Percentiles rank a stretch among this genome's conserved stretches.
Conservation (phyloP, 176 grass and related monocot species). For the Rhipidocladum racemiflorum region DNA sequence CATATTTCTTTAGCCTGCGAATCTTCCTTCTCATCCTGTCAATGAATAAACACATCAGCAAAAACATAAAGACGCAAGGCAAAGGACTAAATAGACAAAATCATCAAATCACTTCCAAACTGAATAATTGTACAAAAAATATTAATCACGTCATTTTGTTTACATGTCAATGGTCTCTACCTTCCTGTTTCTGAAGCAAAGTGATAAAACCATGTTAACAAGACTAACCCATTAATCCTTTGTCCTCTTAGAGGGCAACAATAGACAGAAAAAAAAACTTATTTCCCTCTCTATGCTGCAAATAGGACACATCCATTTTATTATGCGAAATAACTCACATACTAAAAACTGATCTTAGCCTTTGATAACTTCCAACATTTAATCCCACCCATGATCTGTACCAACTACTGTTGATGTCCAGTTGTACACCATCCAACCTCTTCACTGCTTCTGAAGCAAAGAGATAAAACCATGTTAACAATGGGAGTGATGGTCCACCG, state of each 20-base stretch:
- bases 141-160: not conserved
- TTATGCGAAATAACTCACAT: not conserved
- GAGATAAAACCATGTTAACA: too few species aligned
- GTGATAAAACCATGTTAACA: not conserved
- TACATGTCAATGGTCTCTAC: not conserved
- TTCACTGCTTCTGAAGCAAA: too few species aligned
- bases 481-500: too few species aligned
- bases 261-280: not conserved
- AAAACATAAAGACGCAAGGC: too few species aligned
- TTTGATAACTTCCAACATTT: too few species aligned
- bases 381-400: not conserved
- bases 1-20: conserved; percentile 30
- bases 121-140: too few species aligned
- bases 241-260: not conserved
- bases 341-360: not conserved
- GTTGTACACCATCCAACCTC: not conserved
- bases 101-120: too few species aligned
- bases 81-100: too few species aligned
- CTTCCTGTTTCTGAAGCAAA: not conserved
- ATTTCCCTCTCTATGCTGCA: not conserved
- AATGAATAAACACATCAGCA: too few species aligned
- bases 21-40: conserved; percentile 41
- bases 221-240: not conserved
- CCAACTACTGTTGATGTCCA: not conserved
- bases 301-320: not conserved